Conservation (phyloP, 345 rosid genomes). For the Trapa bicornis region DNA sequence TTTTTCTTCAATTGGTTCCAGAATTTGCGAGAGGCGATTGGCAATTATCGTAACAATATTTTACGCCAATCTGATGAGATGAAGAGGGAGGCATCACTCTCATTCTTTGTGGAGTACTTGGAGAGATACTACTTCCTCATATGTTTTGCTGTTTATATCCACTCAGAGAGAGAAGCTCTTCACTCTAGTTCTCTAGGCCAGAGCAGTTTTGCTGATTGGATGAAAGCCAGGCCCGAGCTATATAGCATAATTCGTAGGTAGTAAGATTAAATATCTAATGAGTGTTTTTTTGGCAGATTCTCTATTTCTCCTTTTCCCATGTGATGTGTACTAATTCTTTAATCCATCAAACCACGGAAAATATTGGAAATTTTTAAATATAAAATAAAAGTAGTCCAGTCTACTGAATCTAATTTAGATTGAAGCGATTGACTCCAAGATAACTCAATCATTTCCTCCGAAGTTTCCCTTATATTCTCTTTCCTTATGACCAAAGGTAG, state of each 20-base stretch:
- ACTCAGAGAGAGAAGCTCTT: constrained; percentile 82
- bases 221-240: constrained; percentile 96
- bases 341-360: neutral
- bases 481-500: neutral
- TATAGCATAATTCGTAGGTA: constrained; percentile 95
- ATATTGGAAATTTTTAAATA: neutral
- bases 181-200: constrained; percentile 59
- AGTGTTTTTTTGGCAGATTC: neutral
- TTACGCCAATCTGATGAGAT: constrained; percentile 92
- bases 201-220: constrained; percentile 94
- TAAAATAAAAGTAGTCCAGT: neutral
- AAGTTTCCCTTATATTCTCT: neutral
- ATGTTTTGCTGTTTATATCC: constrained; percentile 91
- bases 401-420: neutral
- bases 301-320: neutral
- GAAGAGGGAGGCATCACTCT: constrained; percentile 93
- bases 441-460: neutral
- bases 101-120: constrained; percentile 89
- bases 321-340: neutral
- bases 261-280: neutral
- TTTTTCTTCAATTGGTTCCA: constrained; percentile 26
- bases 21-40: constrained; percentile 97
- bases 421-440: neutral
- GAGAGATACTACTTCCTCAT: constrained; percentile 97
- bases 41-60: constrained; percentile 76